Percentiles rank a stretch among this genome's conserved stretches.
Conservation (phyloP, 352 stramenopile genomes). For the Globisporangium sylvaticum region DNA sequence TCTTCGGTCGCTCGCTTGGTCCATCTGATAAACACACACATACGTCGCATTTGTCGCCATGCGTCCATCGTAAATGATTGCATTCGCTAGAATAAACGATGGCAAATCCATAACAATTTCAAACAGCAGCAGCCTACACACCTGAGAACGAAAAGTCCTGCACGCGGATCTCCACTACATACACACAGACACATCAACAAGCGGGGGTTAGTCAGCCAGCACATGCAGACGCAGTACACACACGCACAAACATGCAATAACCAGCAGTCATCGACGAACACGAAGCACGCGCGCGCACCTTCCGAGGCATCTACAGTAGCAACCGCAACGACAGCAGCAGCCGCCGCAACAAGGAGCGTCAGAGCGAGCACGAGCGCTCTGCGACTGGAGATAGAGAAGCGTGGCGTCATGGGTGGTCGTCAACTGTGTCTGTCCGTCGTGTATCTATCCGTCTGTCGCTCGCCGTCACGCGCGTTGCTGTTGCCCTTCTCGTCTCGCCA, state of each 20-base stretch:
- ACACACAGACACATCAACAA: constrained; percentile 2
- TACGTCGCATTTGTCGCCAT: too few species aligned
- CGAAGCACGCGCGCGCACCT: constrained; percentile 5
- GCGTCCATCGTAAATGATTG: too few species aligned
- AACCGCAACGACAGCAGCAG: too few species aligned
- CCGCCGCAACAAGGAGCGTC: too few species aligned
- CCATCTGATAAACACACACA: constrained; percentile 28
- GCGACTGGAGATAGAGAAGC: neutral
- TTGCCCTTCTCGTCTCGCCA: too few species aligned
- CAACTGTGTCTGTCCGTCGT: neutral
- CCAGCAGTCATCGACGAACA: neutral
- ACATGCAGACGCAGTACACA: neutral
- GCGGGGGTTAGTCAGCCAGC: neutral
- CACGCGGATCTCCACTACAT: constrained; percentile 53
- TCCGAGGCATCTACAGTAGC: neutral
- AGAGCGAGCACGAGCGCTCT: neutral
- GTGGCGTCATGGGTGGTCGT: neutral
- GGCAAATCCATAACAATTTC: too few species aligned
- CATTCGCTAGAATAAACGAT: too few species aligned
- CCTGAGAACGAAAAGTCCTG: constrained; percentile 67
- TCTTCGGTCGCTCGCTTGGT: constrained; percentile 28
- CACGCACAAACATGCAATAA: too few species aligned
- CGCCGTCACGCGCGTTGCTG: neutral
- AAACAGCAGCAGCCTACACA: constrained; percentile 13
- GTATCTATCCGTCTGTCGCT: neutral